These are phyloP conservation scores for Phialophora tarda DNA, from an alignment of 2,329 filamentous ascomycete genomes.

Conservation along the genomic window DNA sequence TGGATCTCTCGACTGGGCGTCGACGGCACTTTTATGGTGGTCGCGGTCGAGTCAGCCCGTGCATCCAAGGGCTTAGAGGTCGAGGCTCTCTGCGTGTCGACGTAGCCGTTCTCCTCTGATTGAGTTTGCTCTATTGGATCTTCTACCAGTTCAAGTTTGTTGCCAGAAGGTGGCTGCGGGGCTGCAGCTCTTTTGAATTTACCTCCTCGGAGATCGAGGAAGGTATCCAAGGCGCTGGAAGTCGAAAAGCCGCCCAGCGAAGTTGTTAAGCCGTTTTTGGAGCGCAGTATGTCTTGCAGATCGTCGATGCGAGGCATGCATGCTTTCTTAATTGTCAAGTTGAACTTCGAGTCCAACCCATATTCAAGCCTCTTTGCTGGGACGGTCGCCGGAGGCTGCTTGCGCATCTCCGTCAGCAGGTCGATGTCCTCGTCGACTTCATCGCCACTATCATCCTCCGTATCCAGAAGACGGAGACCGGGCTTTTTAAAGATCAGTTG, in stretches of 20 bases:
- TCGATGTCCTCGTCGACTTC: slow-evolving; percentile 26
- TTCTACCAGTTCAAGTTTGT: slow-evolving; percentile 23
- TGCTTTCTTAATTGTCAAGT: slow-evolving; percentile 3
- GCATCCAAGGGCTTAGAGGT: not conserved
- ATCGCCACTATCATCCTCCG: slow-evolving; percentile 25
- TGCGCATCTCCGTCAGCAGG: slow-evolving; percentile 4
- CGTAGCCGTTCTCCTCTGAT: not conserved
- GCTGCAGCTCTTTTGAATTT: slow-evolving; percentile 30
- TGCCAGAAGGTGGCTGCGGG: not conserved
- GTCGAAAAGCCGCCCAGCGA: slow-evolving; percentile 22
- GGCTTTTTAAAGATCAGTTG: slow-evolving; percentile 38
- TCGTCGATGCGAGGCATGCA: not conserved
- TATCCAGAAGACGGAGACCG: slow-evolving; percentile 33
- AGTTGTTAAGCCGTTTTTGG: not conserved
- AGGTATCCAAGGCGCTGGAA: slow-evolving; percentile 32
- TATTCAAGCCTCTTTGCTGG: slow-evolving; percentile 22
- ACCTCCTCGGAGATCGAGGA: slow-evolving; percentile 37
- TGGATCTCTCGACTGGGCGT: not conserved
- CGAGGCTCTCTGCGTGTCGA: not conserved
- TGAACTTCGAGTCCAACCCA: not conserved
- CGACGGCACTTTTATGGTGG: slow-evolving; percentile 22
- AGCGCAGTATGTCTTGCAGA: not conserved
- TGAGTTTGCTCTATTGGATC: slow-evolving; percentile 38
- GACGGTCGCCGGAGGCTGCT: not conserved
- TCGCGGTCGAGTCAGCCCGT: not conserved